These are phyloP conservation scores for Scedosporium aurantiacum DNA, from an alignment of 2,329 filamentous ascomycete genomes.

Conservation along the genomic window DNA sequence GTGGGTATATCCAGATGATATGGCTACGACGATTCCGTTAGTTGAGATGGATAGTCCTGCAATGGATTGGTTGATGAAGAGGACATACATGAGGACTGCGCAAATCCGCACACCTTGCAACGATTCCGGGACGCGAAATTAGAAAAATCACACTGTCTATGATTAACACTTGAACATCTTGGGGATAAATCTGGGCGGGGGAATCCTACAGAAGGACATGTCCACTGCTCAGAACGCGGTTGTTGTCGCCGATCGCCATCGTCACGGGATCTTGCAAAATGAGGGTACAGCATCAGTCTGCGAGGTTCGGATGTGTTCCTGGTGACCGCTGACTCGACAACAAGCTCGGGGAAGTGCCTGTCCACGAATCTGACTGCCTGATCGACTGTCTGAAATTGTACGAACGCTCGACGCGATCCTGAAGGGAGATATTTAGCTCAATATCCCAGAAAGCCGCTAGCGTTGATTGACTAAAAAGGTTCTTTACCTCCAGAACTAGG, in stretches of 20 bases:
- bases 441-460: neutral
- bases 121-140: conserved; percentile 26
- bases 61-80: neutral
- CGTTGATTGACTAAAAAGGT: neutral
- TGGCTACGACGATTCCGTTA: neutral
- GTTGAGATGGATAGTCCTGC: neutral
- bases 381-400: conserved; percentile 28
- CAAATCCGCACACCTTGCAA: conserved; percentile 26
- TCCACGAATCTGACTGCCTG: conserved; percentile 30
- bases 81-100: conserved; percentile 4
- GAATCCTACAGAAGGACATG: conserved; percentile 20
- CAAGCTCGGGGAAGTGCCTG: conserved; percentile 29
- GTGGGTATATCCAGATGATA: conserved; percentile 10
- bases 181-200: neutral
- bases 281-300: conserved; percentile 25
- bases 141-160: conserved; percentile 24
- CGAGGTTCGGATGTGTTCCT: conserved; percentile 26
- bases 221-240: conserved; percentile 20
- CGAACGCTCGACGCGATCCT: conserved; percentile 30
- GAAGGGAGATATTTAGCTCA: conserved; percentile 7
- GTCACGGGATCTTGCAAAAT: conserved; percentile 28
- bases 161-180: conserved; percentile 10
- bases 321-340: conserved; percentile 22
- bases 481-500: conserved; percentile 22
- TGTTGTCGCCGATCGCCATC: conserved; percentile 18